Conservation (phyloP, 2,329 filamentous ascomycete species). For the Colletotrichum camelliae region DNA sequence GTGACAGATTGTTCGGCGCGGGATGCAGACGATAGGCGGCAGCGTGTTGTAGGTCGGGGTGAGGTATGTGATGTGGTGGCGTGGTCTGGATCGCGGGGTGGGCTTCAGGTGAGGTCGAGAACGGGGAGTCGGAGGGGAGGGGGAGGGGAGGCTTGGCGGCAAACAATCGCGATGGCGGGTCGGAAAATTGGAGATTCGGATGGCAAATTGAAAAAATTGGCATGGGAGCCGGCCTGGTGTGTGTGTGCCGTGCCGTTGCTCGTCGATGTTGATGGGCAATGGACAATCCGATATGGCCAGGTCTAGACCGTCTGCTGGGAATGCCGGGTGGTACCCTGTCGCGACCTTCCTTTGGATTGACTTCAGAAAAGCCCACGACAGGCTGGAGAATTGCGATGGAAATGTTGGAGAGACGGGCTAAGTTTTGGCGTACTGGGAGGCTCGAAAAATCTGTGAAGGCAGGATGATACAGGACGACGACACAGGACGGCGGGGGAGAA, state of each 20-base stretch:
- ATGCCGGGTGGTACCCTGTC: not conserved
- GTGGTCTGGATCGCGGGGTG: not conserved
- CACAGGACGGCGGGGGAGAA: not conserved
- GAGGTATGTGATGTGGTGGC: not conserved
- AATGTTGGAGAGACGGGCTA: not conserved
- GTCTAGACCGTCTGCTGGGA: not conserved
- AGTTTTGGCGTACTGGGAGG: not conserved
- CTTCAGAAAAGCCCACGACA: not conserved
- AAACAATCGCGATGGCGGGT: not conserved
- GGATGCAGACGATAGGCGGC: not conserved
- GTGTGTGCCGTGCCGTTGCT: not conserved
- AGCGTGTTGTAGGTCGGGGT: not conserved
- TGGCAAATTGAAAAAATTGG: constrained; percentile 1
- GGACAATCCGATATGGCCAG: not conserved
- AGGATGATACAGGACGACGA: not conserved
- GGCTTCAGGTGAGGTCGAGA: not conserved
- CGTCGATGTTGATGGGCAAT: not conserved
- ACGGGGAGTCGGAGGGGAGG: not conserved
- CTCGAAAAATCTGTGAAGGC: not conserved
- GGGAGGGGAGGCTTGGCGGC: not conserved
- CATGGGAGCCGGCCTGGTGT: not conserved
- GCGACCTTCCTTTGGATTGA: not conserved
- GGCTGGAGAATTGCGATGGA: not conserved
- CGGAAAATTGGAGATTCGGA: not conserved
- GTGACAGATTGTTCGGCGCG: not conserved